Evolutionary conservation across 352 stramenopile species (phyloP), one percentile per base, ranked within the genome.

Genomic region (Globisporangium iwayamae): DNA sequence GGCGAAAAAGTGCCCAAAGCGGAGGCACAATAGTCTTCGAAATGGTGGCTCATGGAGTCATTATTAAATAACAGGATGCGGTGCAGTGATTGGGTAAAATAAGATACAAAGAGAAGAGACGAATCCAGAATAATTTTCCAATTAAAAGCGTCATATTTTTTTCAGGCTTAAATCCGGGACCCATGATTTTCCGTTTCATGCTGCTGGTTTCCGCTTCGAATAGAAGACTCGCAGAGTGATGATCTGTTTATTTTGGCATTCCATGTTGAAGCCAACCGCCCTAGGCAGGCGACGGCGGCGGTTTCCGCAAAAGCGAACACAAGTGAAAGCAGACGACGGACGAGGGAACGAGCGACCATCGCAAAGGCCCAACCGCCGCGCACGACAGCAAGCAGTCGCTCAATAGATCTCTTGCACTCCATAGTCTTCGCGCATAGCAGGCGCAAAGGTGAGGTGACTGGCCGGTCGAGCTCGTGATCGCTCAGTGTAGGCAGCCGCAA

Each of bases 151-250:
- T 16, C 20, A 36, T 54, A 54, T 5, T 36, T 11, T 2, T 10
- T 5, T 30, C 47, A 36, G 20, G 10, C 10, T 10, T 18, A 54
- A 11, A 20, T 34, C 6, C 16, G 4, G 36, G 36, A 20, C 9
- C 39, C 13, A 20, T 16, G 11, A 11, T 14, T 46, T 20, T 56
- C 50, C 25, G 50, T 56, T 56, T 56, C 28, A 14, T 3, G 28
- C 18, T 56, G 28, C 10, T 56, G 14, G 50, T 56, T 38, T 41
- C 50, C 28, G 28, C 50, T 56, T 48, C 20, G 32, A 60, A 60
- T 60, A 60, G 34, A 48, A 32, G 54, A 4, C 54, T 5, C 4
- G 34, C 34, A 34, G 54, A 60, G 41, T 38, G 56, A 62, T 61
- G 11, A 22, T 61, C 25, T 28, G 39, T 41, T 47, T 28, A 28